Evolutionary conservation across 2,329 filamentous ascomycete genomes (phyloP).

Genomic region (Annulohypoxylon truncatum): DNA sequence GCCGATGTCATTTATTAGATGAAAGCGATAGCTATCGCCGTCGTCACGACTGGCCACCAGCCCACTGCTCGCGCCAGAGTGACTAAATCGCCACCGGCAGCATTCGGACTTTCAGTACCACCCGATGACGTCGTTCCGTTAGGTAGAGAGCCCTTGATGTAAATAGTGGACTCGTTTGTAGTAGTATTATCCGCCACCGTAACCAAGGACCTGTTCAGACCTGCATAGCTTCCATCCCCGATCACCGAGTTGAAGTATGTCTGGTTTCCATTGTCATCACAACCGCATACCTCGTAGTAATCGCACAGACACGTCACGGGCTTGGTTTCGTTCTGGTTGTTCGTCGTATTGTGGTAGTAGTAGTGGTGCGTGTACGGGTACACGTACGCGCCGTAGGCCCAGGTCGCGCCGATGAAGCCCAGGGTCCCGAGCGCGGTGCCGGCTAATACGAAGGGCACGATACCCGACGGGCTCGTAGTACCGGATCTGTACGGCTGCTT

Average conservation of each 20-base stretch:
- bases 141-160: slow-evolving; percentile 80
- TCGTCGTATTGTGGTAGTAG: slow-evolving; percentile 62
- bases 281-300: slow-evolving; percentile 63
- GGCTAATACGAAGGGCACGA: slow-evolving; percentile 63
- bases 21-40: slow-evolving; percentile 59
- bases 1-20: slow-evolving; percentile 49
- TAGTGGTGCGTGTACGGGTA: slow-evolving; percentile 65
- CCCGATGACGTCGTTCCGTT: slow-evolving; percentile 70
- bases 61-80: slow-evolving; percentile 55
- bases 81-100: slow-evolving; percentile 50
- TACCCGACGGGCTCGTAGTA: slow-evolving; percentile 59
- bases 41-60: slow-evolving; percentile 62
- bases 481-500: slow-evolving; percentile 70
- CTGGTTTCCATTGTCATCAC: slow-evolving; percentile 72
- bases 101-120: slow-evolving; percentile 56
- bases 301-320: slow-evolving; percentile 72
- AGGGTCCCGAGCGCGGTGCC: slow-evolving; percentile 64
- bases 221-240: slow-evolving; percentile 70
- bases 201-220: slow-evolving; percentile 71
- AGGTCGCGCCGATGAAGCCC: slow-evolving; percentile 70
- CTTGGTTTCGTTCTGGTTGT: slow-evolving; percentile 66
- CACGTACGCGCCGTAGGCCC: slow-evolving; percentile 62
- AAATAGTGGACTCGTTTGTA: slow-evolving; percentile 65
- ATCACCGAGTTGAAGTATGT: slow-evolving; percentile 71
- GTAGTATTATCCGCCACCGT: slow-evolving; percentile 72